Conservation (phyloP, 768 basidiomycete genomes). For the Cubamyces lactineus region DNA sequence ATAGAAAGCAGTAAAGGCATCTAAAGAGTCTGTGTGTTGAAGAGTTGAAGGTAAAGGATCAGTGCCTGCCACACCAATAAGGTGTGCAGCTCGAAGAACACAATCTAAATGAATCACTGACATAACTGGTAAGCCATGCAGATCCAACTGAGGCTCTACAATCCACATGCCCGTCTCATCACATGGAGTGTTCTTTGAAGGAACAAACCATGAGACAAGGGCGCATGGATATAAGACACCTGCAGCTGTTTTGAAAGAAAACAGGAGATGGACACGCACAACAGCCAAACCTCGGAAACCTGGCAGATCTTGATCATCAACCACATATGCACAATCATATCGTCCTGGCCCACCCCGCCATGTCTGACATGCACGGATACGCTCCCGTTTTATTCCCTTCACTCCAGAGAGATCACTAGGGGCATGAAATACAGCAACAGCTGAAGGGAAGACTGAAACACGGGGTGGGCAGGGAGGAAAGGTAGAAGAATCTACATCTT, state of each 20-base stretch:
- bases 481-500: neutral
- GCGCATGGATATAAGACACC: neutral
- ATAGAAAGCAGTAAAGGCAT: slow-evolving; percentile 1
- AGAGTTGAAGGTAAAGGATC: neutral
- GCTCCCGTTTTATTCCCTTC: slow-evolving; percentile 34
- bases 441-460: slow-evolving; percentile 4
- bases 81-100: slow-evolving; percentile 1
- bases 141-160: neutral
- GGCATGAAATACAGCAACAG: slow-evolving; percentile 29
- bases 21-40: neutral
- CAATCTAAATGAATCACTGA: slow-evolving; percentile 2
- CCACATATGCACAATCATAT: slow-evolving; percentile 33
- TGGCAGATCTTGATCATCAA: neutral
- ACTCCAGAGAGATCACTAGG: slow-evolving; percentile 35
- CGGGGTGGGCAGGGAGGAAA: neutral
- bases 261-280: slow-evolving; percentile 28
- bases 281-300: slow-evolving; percentile 30
- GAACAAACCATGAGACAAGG: slow-evolving; percentile 1
- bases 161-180: slow-evolving; percentile 10
- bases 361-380: slow-evolving; percentile 25
- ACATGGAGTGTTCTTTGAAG: neutral
- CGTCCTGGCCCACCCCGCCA: slow-evolving; percentile 27
- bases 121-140: neutral
- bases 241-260: slow-evolving; percentile 29
- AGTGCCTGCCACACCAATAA: neutral